These are phyloP conservation scores for Amphichorda felina DNA, from an alignment of 2,329 filamentous ascomycete genomes.

Conservation along the genomic window DNA sequence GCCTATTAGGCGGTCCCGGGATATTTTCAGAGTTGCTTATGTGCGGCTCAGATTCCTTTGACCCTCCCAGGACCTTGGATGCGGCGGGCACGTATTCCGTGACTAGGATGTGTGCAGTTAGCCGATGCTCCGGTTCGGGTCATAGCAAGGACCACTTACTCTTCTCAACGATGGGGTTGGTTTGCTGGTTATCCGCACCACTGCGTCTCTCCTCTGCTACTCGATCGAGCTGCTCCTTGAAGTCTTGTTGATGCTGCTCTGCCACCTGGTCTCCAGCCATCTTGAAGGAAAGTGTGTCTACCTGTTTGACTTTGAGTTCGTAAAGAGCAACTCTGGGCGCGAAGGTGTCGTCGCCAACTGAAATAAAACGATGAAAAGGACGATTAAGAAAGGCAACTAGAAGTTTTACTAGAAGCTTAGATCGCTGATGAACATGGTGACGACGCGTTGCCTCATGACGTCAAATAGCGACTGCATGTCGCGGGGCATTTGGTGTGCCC, in stretches of 20 bases:
- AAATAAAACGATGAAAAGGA: too few species aligned
- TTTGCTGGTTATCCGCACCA: constrained; percentile 12
- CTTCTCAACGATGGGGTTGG: constrained; percentile 29
- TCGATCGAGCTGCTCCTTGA: constrained; percentile 32
- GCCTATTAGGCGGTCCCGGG: constrained; percentile 28
- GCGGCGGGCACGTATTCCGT: constrained; percentile 30
- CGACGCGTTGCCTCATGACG: too few species aligned
- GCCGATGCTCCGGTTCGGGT: not conserved
- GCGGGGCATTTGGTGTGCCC: too few species aligned
- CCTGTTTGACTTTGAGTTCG: too few species aligned
- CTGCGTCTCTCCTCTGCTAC: constrained; percentile 22
- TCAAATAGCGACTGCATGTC: too few species aligned
- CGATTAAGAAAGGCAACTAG: too few species aligned
- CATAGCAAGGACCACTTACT: constrained; percentile 15
- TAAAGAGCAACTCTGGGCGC: too few species aligned
- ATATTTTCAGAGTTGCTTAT: constrained; percentile 7
- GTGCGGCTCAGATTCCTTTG: constrained; percentile 12
- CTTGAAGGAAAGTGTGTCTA: too few species aligned
- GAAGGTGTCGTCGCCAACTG: too few species aligned
- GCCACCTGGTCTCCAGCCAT: too few species aligned
- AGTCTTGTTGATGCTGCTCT: constrained; percentile 11
- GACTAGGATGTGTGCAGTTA: constrained; percentile 14
- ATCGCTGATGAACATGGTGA: too few species aligned
- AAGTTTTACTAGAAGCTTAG: too few species aligned
- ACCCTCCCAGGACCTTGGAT: constrained; percentile 25